A percentile compares a stretch with the other conserved stretches of the same genome.
These are phyloP conservation scores for Ilyonectria destructans DNA, from an alignment of 2,329 filamentous ascomycete species.

Conservation along the genomic window DNA sequence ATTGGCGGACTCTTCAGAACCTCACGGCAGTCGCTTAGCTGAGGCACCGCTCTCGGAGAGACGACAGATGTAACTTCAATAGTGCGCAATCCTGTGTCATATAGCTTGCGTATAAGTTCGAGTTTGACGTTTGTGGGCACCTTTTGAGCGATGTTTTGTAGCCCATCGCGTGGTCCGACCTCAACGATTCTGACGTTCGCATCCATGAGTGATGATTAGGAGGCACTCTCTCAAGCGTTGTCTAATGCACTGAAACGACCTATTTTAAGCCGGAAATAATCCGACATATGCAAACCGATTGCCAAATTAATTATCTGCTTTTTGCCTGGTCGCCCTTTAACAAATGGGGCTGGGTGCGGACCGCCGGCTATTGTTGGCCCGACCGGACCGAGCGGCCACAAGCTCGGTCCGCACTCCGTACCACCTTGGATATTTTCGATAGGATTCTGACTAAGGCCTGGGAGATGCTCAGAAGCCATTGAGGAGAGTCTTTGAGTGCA, in stretches of 20 bases:
- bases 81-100: conserved; percentile 69
- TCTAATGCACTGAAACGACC: neutral
- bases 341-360: neutral
- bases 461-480: too few relatives aligned
- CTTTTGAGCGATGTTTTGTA: conserved; percentile 77
- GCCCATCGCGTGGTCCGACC: conserved; percentile 78
- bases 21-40: conserved; percentile 72
- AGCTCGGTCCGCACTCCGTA: neutral
- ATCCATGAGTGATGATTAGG: neutral
- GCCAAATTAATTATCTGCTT: neutral
- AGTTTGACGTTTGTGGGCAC: conserved; percentile 75
- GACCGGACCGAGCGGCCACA: neutral
- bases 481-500: too few relatives aligned
- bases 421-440: too few relatives aligned
- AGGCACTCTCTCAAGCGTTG: neutral
- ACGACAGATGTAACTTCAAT: conserved; percentile 81
- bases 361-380: neutral
- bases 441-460: too few relatives aligned
- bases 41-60: conserved; percentile 77
- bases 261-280: neutral
- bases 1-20: conserved; percentile 57
- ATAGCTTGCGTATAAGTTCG: conserved; percentile 73
- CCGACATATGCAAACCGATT: neutral
- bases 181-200: conserved; percentile 63
- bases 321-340: neutral